Base-by-base conservation (phyloP, 2,329 filamentous ascomycete genomes). In the Ophiocordyceps sinensis region DNA sequence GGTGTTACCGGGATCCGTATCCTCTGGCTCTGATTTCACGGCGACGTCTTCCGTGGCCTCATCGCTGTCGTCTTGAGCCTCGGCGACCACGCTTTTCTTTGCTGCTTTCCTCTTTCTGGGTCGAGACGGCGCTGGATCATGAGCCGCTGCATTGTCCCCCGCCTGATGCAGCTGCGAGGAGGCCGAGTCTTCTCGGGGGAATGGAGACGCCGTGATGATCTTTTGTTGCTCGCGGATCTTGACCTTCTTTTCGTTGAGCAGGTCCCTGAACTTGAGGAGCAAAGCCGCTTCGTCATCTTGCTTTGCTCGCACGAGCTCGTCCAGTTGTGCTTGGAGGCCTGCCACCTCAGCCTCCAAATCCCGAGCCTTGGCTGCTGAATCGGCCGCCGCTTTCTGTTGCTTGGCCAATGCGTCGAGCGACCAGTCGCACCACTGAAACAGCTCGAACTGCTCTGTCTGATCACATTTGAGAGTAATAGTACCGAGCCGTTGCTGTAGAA, bases 171-270 rank as follows among this genome's bases (percentile, higher is more conserved):
- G 42, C 37, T 50, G 49, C n/a, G 49, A 55, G 40, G 45, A 53
- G 43, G 48, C 45, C 51, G 46, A 43, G 57, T 46, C 35, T 57
- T 56, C 46, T 55, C 53, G 23, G 21, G 32, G 36, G 19, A 26
- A n/a, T 5, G 70, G 67, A 3, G 65, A 66, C 2, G 62, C 49
- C 4, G 63, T 57, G 21, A 86, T 59, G 17, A 82, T 59, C 32
- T 73, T 70, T 51, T 82, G 77, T 59, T 86, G 82, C 50, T 86
- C 74, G 36, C 83, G 65, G 39, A 88, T 87, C 60, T 84, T 87
- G 40, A 79, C 65, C 59, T 88, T 88, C 64, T 89, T 89, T 56
- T 82, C 75, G 50, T 88, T 88, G 1, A 88, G 63, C 2, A 89
- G 64, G 42, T 74, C 66, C 41, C 75, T 71, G 50, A 85, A 85